These are phyloP conservation scores for Corylus heterophylla DNA, from an alignment of 306 rosid species.

Conservation along the genomic window DNA sequence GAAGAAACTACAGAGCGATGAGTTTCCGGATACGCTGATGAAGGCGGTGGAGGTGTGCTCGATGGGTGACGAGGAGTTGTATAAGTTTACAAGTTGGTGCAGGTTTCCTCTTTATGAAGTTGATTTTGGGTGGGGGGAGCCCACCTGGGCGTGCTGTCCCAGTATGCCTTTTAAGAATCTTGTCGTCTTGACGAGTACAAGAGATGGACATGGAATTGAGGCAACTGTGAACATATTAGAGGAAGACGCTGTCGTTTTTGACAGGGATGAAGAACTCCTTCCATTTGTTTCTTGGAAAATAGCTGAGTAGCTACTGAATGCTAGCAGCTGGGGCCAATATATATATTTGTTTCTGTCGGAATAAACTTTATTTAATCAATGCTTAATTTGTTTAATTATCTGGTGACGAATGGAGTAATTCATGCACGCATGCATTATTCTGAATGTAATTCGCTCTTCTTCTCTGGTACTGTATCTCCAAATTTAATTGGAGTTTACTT, in stretches of 20 bases:
- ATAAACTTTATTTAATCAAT: too few relatives aligned
- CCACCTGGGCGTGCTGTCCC: background rate
- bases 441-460: too few relatives aligned
- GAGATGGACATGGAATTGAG: background rate
- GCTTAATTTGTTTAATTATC: too few relatives aligned
- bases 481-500: too few relatives aligned
- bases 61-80: background rate
- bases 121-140: background rate
- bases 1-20: background rate
- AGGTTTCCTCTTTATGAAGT: background rate
- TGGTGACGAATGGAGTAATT: too few relatives aligned
- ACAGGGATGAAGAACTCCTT: background rate
- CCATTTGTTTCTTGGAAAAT: background rate
- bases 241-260: background rate
- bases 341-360: too few relatives aligned
- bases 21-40: background rate
- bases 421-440: too few relatives aligned
- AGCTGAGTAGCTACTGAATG: background rate
- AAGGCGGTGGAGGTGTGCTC: background rate
- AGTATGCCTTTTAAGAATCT: background rate
- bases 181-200: background rate
- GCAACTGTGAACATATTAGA: background rate
- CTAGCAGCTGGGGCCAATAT: background rate
- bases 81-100: conserved; percentile 3
- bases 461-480: too few relatives aligned